Evolutionary conservation across 2,329 filamentous ascomycete genomes (phyloP), one percentile per base, ranked within the genome.

Genomic region (Stagonosporopsis tanaceti): DNA sequence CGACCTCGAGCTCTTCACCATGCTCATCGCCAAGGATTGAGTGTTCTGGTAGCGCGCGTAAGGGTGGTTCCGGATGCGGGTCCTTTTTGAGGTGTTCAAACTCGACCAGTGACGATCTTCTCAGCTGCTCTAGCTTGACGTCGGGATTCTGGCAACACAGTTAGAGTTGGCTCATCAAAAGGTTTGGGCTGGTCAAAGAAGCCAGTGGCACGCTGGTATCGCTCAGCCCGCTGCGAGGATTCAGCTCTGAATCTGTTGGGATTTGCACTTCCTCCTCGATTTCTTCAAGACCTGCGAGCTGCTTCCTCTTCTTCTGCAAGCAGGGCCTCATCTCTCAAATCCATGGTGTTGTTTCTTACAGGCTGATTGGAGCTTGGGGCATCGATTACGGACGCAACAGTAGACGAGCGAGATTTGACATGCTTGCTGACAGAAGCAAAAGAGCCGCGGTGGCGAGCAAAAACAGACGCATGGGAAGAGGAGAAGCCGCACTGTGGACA

Each of bases 401-500:
- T 59, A 44, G 60, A 57, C 32, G 60, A 47, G 53, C 60, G 58
- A 48, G 63, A 34, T 48, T 48, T 24, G 39, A 66, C 57, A 25
- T 56, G 60, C 47, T 67, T 65, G 59, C 64, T 67, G 59, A 61
- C 54, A 53, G 63, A 60, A 28, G 58, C 57, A 37, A 64, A 62
- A 25, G 63, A 62, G 39, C 61, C 59, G 41, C 62, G 69, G 52
- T 47, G 62, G 57, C 57, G 68, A 51, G 55, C 47, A 47, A 76
- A 75, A 63, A 68, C 71, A 61, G 66, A 65, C 53, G 61, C 63
- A 65, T 63, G 66, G 62, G 67, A 22, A 67, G 71, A 75, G 53
- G 65, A 72, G 68, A 77, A 75, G 27, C 68, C 69, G 60, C 70
- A 76, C 57, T 67, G 60, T 20, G 70, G 83, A 92, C 92, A 89